These are phyloP conservation scores for Stylonectria norvegica DNA, from an alignment of 2,329 filamentous ascomycete species.

Conservation along the genomic window DNA sequence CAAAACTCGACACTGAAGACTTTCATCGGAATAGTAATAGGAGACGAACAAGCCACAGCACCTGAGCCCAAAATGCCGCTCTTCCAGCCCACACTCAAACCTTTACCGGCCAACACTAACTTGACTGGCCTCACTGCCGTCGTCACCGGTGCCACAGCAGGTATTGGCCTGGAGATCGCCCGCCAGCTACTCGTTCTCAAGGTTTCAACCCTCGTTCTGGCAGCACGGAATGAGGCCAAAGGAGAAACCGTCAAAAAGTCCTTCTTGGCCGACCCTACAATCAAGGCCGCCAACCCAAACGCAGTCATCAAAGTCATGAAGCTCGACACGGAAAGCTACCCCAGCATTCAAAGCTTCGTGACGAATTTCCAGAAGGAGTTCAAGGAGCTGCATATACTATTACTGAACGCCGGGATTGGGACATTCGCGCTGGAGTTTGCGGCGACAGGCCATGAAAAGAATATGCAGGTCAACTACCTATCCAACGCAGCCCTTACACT, in stretches of 20 bases:
- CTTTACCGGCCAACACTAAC: constrained; percentile 16
- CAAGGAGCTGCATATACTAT: constrained; percentile 9
- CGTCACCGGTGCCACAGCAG: constrained; percentile 43
- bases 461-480: constrained; percentile 27
- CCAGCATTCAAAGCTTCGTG: constrained; percentile 12
- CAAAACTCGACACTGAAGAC: no score
- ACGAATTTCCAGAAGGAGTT: constrained; percentile 1
- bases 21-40: no score
- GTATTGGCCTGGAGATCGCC: constrained; percentile 40
- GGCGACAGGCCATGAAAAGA: constrained; percentile 20
- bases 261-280: constrained; percentile 6
- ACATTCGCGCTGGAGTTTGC: constrained; percentile 3
- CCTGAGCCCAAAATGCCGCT: constrained; percentile 13
- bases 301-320: constrained; percentile 13
- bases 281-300: constrained; percentile 12
- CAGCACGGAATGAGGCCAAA: constrained; percentile 33
- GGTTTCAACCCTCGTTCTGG: constrained; percentile 38
- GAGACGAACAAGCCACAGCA: no score
- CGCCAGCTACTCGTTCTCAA: constrained; percentile 36
- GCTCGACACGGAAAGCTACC: constrained; percentile 16
- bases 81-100: constrained; percentile 10
- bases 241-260: constrained; percentile 22
- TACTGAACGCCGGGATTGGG: constrained; percentile 19
- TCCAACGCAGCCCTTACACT: constrained; percentile 25
- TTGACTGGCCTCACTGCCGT: constrained; percentile 32